Conservation (phyloP, 1,284 basidiomycete species). For the Pascua sp. region DNA sequence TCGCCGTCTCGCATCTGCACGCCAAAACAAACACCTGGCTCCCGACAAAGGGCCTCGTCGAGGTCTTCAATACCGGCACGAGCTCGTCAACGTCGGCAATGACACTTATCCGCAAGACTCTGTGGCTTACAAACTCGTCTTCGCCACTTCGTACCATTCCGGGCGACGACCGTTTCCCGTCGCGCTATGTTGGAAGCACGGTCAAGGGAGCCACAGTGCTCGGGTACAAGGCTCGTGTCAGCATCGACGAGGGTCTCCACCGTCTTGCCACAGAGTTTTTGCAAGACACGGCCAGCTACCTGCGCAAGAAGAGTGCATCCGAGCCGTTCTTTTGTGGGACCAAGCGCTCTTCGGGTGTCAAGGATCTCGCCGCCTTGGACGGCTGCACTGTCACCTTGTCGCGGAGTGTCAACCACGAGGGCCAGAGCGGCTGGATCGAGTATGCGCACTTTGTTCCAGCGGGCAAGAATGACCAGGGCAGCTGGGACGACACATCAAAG, state of each 20-base stretch:
- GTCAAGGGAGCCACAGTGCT: conserved; percentile 16
- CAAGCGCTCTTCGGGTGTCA: conserved; percentile 1
- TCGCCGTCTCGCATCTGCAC: conserved; percentile 20
- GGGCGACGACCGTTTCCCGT: conserved; percentile 26
- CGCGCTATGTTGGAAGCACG: conserved; percentile 24
- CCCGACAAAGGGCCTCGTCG: conserved; percentile 11
- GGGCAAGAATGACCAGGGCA: too few species aligned
- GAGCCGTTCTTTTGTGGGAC: not conserved
- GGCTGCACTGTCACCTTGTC: conserved; percentile 19
- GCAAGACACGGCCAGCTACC: conserved; percentile 12
- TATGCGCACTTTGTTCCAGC: too few species aligned
- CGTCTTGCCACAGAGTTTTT: conserved; percentile 19
- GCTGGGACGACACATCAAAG: too few species aligned
- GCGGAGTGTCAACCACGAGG: too few species aligned
- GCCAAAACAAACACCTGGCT: not conserved
- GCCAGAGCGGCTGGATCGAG: too few species aligned
- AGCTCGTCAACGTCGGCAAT: conserved; percentile 19
- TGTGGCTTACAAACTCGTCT: conserved; percentile 29
- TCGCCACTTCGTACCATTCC: conserved; percentile 31
- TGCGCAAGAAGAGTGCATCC: conserved; percentile 9
- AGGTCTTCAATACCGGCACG: conserved; percentile 31
- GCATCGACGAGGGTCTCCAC: conserved; percentile 26
- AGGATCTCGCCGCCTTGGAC: conserved; percentile 19
- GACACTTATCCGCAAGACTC: conserved; percentile 25
- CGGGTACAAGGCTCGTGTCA: conserved; percentile 23